A percentile compares a stretch with the other conserved stretches of the same genome.
phyloP scores from a whole-genome alignment of 805 yeast species.

The Cyberlindnera mrakii region DNA sequence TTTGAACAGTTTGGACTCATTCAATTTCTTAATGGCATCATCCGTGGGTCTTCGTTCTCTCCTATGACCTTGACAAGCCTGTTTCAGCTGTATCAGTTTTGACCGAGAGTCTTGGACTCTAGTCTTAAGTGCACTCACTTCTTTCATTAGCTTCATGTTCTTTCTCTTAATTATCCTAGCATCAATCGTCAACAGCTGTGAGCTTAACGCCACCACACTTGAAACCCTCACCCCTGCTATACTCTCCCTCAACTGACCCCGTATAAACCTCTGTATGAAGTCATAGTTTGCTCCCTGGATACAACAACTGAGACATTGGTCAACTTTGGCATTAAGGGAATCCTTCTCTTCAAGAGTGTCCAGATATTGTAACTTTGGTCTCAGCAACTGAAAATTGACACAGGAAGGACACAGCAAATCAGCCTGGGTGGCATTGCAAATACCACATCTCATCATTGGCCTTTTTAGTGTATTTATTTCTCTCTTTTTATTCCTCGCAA shows the following conservation, averaged over 20 bases:
- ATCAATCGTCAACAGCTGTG: constrained; percentile 21
- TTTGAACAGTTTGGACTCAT: constrained; percentile 4
- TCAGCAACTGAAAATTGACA: constrained; percentile 8
- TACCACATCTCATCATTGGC: constrained; percentile 4
- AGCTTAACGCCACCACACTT: constrained; percentile 18
- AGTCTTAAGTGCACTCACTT: constrained; percentile 1
- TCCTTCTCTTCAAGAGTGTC: constrained; percentile 5
- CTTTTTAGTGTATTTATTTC: background rate
- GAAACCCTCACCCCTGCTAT: constrained; percentile 4
- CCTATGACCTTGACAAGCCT: too few relatives aligned
- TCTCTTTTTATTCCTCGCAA: background rate
- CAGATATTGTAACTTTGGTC: constrained; percentile 13
- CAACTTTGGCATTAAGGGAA: constrained; percentile 4
- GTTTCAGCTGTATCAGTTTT: background rate
- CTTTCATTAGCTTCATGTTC: constrained; percentile 9
- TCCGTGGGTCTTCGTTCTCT: background rate
- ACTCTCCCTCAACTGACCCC: background rate
- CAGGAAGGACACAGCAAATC: constrained; percentile 13
- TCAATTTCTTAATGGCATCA: background rate
- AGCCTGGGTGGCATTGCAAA: constrained; percentile 3
- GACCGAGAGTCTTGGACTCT: background rate
- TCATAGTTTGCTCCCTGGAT: constrained; percentile 10
- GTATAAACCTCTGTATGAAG: constrained; percentile 9
- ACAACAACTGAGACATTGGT: constrained; percentile 12
- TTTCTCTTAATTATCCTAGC: constrained; percentile 13